Base-by-base conservation (phyloP, 1,284 basidiomycete species). In the Leccinum griseonigrum region DNA sequence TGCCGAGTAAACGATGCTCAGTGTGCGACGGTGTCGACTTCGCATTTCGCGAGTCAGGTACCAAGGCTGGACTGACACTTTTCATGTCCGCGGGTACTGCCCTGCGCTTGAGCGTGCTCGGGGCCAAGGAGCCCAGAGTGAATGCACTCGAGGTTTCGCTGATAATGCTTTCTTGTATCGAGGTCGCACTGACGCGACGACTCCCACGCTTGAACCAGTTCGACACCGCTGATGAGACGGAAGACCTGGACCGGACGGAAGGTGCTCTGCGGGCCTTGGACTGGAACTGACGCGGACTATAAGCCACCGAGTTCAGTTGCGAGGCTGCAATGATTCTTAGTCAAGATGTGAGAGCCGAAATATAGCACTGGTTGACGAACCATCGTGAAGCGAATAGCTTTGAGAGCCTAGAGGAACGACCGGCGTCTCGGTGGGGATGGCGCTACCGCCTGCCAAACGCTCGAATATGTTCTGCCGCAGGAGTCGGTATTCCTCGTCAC, bases 191-290 rank as follows among this genome's bases (percentile, higher is more conserved):
- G 32, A 80, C 76, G 40, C 81, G 80, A 65, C 83, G 80, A 52
- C 54, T 81, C 16, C 81, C 81, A 43, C 86, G 82, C 31, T 82
- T 83, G 61, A 91, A 79, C 36, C 91, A 72, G 58, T 81, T 83
- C 40, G 86, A 80, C 52, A 91, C 76, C 1, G 81, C 80, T 40
- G 88, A 87, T 16, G 82, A 78, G 28, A 85, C 78, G 0, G 89
- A 90, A 52, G 75, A 74, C 68, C 81, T 86, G 43, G 88, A 89
- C 58, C 78, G 78, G 26, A 88, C 72, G 9, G 89, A 90, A 18
- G 85, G 79, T 4, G 87, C 75, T 40, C 84, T 81, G 14, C 75
- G 74, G 51, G 82, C 68, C 60, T 83, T 82, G 57, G 80, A 74
- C 63, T 80, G 79, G 68, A 83, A 84, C 64, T 82, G 82, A 46